A percentile compares a stretch with the other conserved stretches of the same genome.
Conservation (phyloP, 2,329 filamentous ascomycete species). For the Nemania diffusa region DNA sequence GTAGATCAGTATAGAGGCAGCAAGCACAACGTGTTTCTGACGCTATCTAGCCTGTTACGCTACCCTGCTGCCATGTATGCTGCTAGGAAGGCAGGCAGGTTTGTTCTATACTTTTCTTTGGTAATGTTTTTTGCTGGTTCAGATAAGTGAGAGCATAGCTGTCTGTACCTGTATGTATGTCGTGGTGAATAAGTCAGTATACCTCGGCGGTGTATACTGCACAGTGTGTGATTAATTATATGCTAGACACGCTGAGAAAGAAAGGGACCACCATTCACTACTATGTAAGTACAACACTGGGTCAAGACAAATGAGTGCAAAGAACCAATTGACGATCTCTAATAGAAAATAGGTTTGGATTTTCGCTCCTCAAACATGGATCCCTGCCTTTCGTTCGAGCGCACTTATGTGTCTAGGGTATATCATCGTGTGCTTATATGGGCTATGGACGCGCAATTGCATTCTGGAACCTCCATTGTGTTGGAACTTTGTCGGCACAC, state of each 20-base stretch:
- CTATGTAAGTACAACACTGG: constrained; percentile 15
- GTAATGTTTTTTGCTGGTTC: too few relatives aligned
- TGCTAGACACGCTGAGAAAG: background rate
- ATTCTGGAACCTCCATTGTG: constrained; percentile 39
- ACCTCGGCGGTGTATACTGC: too few relatives aligned
- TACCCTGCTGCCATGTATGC: background rate
- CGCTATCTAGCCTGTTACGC: background rate
- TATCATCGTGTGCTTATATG: constrained; percentile 24
- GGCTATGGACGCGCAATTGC: constrained; percentile 34
- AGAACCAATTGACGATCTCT: constrained; percentile 25
- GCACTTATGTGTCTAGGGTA: background rate
- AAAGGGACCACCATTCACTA: constrained; percentile 1
- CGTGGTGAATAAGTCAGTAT: too few relatives aligned
- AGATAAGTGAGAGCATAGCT: background rate
- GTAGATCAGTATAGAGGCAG: constrained; percentile 10
- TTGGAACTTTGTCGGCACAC: constrained; percentile 44
- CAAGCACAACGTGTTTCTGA: constrained; percentile 15
- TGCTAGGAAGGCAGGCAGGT: background rate
- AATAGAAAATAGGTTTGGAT: constrained; percentile 27
- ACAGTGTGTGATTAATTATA: background rate
- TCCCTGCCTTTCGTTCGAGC: constrained; percentile 12
- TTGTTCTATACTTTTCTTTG: background rate
- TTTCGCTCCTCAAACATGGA: constrained; percentile 32
- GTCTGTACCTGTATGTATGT: too few relatives aligned
- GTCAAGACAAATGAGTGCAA: constrained; percentile 17